Base-by-base conservation (phyloP, 1,284 basidiomycete genomes). In the Phlebopus sp. region DNA sequence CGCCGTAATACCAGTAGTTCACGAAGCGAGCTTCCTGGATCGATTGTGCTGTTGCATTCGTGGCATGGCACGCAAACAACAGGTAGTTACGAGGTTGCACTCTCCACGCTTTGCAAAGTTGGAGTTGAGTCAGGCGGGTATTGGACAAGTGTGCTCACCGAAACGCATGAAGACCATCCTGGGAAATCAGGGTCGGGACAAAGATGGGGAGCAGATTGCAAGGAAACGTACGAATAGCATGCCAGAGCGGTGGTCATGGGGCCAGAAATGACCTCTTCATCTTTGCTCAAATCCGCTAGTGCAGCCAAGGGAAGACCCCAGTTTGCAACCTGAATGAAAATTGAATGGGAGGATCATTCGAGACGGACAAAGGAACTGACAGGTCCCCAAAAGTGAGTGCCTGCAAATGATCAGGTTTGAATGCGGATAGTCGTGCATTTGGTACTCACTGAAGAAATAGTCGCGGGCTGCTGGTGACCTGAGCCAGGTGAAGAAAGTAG, bases 91-190 rank as follows among this genome's bases (percentile, higher is more conserved):
- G 82, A 14, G 94, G 94, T 64, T 93, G 84, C 32, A 97, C 94
- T 51, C 82, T 82, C 95, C 95, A 97, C 52, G 94, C 90, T 92
- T 30, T 8, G 53, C 11, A 51, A 37, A 25, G 30, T 46, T 49
- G 39, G 51, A 43, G 15, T 21, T 7, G 8, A 1, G 2, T 27
- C 27, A 39, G 37, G 27, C 36, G 17, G 41, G 19, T 2, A 7
- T 38, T 29, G 42, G 37, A 14, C 29, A 19, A 43, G 49, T 23
- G 10, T 35, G 25, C 45, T 50, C 50, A 90, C 90, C 93, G 67
- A 97, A 97, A 37, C 93, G 87, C 88, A 94, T 95, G 74, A 97
- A 97, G 55, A 95, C 90, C 74, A 91, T 63, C 17, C 93, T 97
- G 57, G 50, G 21, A 47, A 47, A 53, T 11, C 41, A 25, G 44